phyloP scores from a whole-genome alignment of 2,329 filamentous ascomycete species.

The Colletotrichum sp. region DNA sequence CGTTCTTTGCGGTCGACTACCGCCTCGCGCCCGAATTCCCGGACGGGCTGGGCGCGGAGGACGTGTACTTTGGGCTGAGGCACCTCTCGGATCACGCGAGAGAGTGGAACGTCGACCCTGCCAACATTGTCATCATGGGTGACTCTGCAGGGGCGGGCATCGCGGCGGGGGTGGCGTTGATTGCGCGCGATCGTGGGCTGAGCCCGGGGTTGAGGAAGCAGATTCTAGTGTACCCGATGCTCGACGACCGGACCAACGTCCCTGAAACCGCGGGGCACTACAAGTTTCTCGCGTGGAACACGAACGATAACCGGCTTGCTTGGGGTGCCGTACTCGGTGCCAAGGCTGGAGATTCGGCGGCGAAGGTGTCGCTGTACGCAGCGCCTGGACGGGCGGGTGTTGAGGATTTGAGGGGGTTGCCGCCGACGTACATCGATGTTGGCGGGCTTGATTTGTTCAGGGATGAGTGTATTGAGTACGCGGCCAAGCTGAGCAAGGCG shows the following conservation, averaged over 20 bases:
- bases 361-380: conserved; percentile 23
- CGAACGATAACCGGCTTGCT: conserved; percentile 22
- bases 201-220: conserved; percentile 31
- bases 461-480: conserved; percentile 37
- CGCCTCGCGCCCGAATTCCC: conserved; percentile 47
- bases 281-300: conserved; percentile 23
- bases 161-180: conserved; percentile 37
- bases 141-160: conserved; percentile 26
- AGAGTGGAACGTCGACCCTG: conserved; percentile 23
- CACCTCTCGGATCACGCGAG: conserved; percentile 28
- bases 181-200: conserved; percentile 35
- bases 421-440: conserved; percentile 42
- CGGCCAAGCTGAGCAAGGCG: conserved; percentile 31
- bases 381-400: conserved; percentile 27
- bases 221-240: conserved; percentile 37
- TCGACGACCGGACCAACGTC: conserved; percentile 31
- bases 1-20: conserved; percentile 44
- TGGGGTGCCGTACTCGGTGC: conserved; percentile 27
- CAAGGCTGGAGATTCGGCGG: conserved; percentile 20
- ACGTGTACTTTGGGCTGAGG: conserved; percentile 35
- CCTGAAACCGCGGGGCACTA: background rate
- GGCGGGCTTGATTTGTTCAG: conserved; percentile 43
- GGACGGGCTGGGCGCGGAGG: conserved; percentile 38
- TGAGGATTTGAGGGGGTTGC: conserved; percentile 31
- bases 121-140: conserved; percentile 25